Percentiles rank a stretch among this genome's conserved stretches.
phyloP scores from a whole-genome alignment of 176 grass and related monocot species.

The Calamus simplicifolius region DNA sequence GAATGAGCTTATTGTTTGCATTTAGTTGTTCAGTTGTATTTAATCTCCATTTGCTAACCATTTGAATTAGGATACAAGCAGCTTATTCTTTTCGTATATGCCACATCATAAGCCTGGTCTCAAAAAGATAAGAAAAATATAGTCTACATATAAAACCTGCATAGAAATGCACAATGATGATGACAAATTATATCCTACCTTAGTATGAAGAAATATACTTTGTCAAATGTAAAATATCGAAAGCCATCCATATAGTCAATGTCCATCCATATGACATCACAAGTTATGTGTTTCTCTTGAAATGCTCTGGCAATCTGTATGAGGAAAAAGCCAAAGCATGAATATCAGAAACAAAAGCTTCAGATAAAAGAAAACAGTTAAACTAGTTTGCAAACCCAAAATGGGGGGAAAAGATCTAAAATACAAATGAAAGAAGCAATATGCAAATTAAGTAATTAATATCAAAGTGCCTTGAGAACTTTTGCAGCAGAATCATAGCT shows the following conservation, averaged over 20 bases:
- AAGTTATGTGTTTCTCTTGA: slow-evolving; percentile 82
- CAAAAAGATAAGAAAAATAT: too few relatives aligned
- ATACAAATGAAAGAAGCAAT: neutral
- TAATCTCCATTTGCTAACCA: too few relatives aligned
- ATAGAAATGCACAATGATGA: neutral
- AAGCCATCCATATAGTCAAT: slow-evolving; percentile 99
- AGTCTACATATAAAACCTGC: too few relatives aligned
- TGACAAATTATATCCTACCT: neutral
- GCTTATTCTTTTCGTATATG: too few relatives aligned
- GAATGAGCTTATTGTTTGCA: too few relatives aligned
- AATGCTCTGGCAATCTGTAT: slow-evolving; percentile 69
- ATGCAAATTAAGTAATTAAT: neutral
- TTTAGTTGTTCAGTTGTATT: too few relatives aligned
- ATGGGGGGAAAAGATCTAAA: too few relatives aligned
- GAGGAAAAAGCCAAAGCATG: slow-evolving; percentile 22
- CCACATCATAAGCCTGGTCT: too few relatives aligned
- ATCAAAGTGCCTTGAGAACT: slow-evolving; percentile 65
- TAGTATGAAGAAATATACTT: slow-evolving; percentile 31
- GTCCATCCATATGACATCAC: slow-evolving; percentile 99
- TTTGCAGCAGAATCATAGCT: slow-evolving; percentile 82
- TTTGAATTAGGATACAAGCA: too few relatives aligned
- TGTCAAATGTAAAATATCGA: slow-evolving; percentile 86
- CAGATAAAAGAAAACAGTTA: too few relatives aligned
- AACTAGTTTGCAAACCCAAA: too few relatives aligned
- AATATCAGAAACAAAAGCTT: neutral